Conservation (phyloP, 1,284 basidiomycete genomes). For the Sanguinoderma infundibulare region DNA sequence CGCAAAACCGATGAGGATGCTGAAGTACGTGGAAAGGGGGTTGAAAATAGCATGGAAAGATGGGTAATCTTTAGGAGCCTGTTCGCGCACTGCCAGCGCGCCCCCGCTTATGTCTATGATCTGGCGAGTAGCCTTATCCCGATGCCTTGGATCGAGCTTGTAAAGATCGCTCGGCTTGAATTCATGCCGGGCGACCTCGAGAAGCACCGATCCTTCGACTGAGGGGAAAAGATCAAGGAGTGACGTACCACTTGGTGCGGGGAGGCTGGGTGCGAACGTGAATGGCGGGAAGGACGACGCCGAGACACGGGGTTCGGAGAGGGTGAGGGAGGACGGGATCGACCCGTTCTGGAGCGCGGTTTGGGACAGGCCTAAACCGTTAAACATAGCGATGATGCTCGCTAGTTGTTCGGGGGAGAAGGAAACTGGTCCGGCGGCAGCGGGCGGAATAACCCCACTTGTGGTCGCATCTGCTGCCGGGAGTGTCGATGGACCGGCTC, state of each 20-base stretch:
- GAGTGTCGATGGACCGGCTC: no score
- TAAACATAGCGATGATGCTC: no score
- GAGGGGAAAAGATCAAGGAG: constrained; percentile 4
- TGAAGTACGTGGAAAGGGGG: constrained; percentile 5
- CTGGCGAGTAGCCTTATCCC: neutral
- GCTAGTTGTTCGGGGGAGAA: no score
- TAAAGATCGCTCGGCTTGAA: constrained; percentile 2
- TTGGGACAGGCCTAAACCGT: neutral
- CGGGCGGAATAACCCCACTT: no score
- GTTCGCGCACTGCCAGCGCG: neutral
- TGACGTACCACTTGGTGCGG: neutral
- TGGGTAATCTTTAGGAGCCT: constrained; percentile 1
- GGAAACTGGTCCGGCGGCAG: no score
- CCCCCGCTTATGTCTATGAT: neutral
- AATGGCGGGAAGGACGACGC: neutral
- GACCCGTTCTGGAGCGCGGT: neutral
- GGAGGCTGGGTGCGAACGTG: neutral
- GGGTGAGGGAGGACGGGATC: neutral
- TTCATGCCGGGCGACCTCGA: constrained; percentile 7
- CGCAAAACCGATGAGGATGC: constrained; percentile 2
- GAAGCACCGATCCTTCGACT: neutral
- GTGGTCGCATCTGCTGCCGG: no score
- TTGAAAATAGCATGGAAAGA: neutral
- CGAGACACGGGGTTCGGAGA: neutral
- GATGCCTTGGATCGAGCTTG: constrained; percentile 1